Base-by-base conservation (phyloP, 768 basidiomycete genomes). In the Collybiopsis confluens region DNA sequence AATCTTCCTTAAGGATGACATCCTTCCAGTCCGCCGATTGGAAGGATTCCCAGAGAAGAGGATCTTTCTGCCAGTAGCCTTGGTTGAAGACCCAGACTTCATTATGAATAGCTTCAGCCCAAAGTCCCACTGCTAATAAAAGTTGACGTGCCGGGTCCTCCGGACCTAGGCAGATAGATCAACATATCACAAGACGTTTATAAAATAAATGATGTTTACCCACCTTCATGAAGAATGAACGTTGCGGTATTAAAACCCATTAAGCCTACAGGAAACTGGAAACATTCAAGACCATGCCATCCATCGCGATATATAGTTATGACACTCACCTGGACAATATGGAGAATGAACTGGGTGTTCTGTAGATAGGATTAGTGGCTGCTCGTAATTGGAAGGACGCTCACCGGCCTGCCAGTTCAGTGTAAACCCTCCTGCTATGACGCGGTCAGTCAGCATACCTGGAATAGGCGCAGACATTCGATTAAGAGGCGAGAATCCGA, bases 31-130 rank as follows among this genome's bases (percentile, higher is more conserved):
- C 72, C 1, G 85, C 85, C 58, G 78, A 78, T 63, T 85, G 82
- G 18, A 86, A 66, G 57, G 80, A 77, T 2, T 56, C 44, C 86
- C 86, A 92, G 13, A 92, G 76, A 0, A 59, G 60, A 45, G 72
- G 73, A 60, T 81, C 76, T 62, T 90, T 89, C 18, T 57, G 50
- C 91, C 90, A 93, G 30, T 62, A 78, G 0, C 85, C 82, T 55
- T 81, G 76, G 55, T 91, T 81, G 67, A 81, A 92, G 4, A 92
- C 86, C 78, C 87, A 86, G 51, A 92, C 78, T 58, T 91, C 87
- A 3, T 85, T 68, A 50, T 88, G 85, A 10, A 83, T 67, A 28
- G 76, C 72, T 43, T 84, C 67, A 4, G 68, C 54, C 70, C 75
- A 85, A 21, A 77, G 63, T 1, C 83, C 86, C 3, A 73, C 70